Evolutionary conservation across 2,329 filamentous ascomycete species (phyloP), one percentile per base, ranked within the genome.

Genomic region (Phoma herbarum): DNA sequence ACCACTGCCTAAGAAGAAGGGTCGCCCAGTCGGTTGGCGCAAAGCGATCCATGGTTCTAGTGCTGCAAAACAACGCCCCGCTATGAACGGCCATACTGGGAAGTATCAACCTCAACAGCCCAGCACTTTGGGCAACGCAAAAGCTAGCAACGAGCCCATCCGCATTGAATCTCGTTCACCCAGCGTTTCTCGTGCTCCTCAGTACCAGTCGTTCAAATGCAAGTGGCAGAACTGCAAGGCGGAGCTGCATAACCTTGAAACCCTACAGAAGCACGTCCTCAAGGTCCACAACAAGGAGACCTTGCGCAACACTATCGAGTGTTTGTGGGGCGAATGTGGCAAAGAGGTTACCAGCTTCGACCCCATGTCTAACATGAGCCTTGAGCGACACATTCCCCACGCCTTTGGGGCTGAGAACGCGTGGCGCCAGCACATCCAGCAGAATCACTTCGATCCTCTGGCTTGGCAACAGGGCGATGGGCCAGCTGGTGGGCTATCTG

Each of bases 401-500:
- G 66, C 66, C 25, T 84, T 84, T 60, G 65, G 67, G 9, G 67
- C 71, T 9, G 70, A 78, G 28, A 72, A 74, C 11, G 67, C 75
- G 14, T 84, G 86, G 79, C 73, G 79, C 50, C 72, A 76, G 22
- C 86, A 89, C 67, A 68, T 88, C 23, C 79, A 83, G 56, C 70
- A 77, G 29, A 70, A 67, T 20, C 86, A 89, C 71, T 69, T 88
- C n/a, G 71, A 75, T 20, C 77, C 81, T 18, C 67, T 87, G 42
- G 83, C 83, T n/a, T 85, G 84, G 82, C 77, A 80, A 64, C 77
- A 84, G 42, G 86, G 86, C n/a, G 85, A 88, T 75, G 86, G 86
- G 51, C 85, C 85, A 41, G 79, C 79, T 46, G 80, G 81, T 57
- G 81, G 81, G 60, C 75, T 81, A 67, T 82, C 81, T 77, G 85